Base-by-base conservation (phyloP, 352 stramenopile genomes). In the Phytophthora hybrid region DNA sequence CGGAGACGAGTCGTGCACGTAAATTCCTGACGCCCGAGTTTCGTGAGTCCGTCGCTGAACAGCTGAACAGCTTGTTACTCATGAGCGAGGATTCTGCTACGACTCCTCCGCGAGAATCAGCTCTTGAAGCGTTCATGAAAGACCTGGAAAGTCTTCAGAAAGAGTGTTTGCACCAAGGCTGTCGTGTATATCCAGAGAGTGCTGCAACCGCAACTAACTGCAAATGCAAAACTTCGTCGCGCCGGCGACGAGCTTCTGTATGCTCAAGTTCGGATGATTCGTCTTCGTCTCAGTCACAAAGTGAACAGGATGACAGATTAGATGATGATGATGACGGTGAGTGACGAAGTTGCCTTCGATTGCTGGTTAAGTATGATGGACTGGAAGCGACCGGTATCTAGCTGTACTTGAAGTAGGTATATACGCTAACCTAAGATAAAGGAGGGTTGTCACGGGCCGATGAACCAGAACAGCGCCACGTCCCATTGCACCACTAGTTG, bases 101-200 rank as follows among this genome's bases (percentile, higher is more conserved):
- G 41, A 39, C 47, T 8, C 47, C 57, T 39, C 21, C 65, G 5
- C 41, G 44, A 16, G 44, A 62, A 11, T 82, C 78, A 49, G 21
- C 69, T 8, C 66, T 88, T n/a, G 77, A 88, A 76, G 61, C 44
- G 1, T 88, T 87, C 44, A 71, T 88, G n/a, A 49, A 66, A 3
- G 72, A 83, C 21, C 31, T 83, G 21, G 57, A 78, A 18, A 51
- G 37, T 13, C 56, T 88, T 14, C 71, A 80, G 39, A 73, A 70
- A 18, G 71, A 78, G 66, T 84, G 81, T 58, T 63, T 88, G 23
- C 56, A 62, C 11, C 65, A 78, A 5, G 79, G 79, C 2, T 84
- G 81, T 58, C 74, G 65, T 59, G 81, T 82, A 26, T 85, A 81
- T 32, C 80, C 80, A 26, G 76, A 81, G 14, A 72, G 54, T 5